Percentiles rank a stretch among this genome's conserved stretches.
Evolutionary conservation across 2,329 filamentous ascomycete species (phyloP).

Genomic region (Rachicladosporium sp.): DNA sequence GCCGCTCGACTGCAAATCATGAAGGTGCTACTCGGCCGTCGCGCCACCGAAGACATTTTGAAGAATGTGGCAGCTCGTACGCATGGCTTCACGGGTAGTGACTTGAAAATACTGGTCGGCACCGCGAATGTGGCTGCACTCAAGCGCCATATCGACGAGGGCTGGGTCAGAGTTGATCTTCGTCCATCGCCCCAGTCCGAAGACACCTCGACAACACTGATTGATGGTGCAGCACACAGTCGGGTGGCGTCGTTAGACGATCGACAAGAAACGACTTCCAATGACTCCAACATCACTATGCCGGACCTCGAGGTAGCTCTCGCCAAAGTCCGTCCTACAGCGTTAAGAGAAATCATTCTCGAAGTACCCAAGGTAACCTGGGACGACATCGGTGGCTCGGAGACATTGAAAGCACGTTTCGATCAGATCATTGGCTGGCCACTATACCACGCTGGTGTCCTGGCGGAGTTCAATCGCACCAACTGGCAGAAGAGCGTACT

Average conservation of each 20-base stretch:
- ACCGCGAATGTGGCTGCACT: too few species aligned
- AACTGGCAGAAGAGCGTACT: slow-evolving; percentile 69
- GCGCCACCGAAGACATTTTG: too few species aligned
- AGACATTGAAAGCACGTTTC: slow-evolving; percentile 53
- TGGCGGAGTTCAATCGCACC: slow-evolving; percentile 35
- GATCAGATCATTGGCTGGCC: slow-evolving; percentile 47
- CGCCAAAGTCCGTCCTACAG: slow-evolving; percentile 64
- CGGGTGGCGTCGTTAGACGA: neutral
- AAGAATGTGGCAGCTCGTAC: too few species aligned
- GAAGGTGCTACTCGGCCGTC: too few species aligned
- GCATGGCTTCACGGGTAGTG: slow-evolving; percentile 74
- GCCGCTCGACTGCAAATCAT: slow-evolving; percentile 44
- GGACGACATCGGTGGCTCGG: slow-evolving; percentile 62
- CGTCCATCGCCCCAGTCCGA: neutral
- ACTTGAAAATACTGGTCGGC: too few species aligned
- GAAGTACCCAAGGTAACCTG: slow-evolving; percentile 78
- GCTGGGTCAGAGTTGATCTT: slow-evolving; percentile 6
- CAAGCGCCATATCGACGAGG: too few species aligned
- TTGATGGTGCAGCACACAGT: slow-evolving; percentile 4
- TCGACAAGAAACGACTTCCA: too few species aligned
- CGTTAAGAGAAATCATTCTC: slow-evolving; percentile 80
- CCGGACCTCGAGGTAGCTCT: slow-evolving; percentile 53
- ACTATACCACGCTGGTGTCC: slow-evolving; percentile 41
- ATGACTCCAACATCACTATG: too few species aligned
- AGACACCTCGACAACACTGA: slow-evolving; percentile 5